These are phyloP conservation scores for Saccharomyces hybrid DNA, from an alignment of 1,139 yeast genomes.

Conservation along the genomic window DNA sequence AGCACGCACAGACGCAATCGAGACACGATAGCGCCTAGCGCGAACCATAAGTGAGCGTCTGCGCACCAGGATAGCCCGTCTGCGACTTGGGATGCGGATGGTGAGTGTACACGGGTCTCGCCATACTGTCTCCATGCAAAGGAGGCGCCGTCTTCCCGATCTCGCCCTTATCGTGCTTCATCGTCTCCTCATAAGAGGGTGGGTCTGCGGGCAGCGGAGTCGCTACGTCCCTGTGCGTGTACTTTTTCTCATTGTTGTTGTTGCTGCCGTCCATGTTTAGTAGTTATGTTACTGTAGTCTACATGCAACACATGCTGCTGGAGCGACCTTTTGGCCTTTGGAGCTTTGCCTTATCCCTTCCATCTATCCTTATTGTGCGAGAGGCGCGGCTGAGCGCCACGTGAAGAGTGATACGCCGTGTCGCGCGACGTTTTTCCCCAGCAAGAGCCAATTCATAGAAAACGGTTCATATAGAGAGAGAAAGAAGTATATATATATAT, in stretches of 20 bases:
- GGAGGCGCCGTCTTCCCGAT: background rate
- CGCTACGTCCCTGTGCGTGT: background rate
- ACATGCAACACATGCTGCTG: no score
- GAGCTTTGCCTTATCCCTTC: background rate
- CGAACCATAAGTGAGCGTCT: background rate
- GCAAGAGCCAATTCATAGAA: no score
- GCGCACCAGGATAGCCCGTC: conserved; percentile 15
- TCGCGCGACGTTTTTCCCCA: background rate
- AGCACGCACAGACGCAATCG: no score
- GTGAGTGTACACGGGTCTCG: conserved; percentile 7
- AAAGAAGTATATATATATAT: background rate
- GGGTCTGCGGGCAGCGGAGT: conserved; percentile 15
- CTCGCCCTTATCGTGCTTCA: conserved; percentile 10
- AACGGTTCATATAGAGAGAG: no score
- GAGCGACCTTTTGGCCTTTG: background rate
- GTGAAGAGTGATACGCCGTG: no score
- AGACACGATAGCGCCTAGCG: background rate
- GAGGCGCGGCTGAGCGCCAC: background rate
- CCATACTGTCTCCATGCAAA: background rate
- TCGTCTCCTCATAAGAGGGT: conserved; percentile 22
- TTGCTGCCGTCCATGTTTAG: background rate
- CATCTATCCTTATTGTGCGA: background rate
- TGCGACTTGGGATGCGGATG: conserved; percentile 11
- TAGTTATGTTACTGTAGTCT: background rate
- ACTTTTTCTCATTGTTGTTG: background rate